Conservation (phyloP, 2,329 filamentous ascomycete genomes). For the Ophiosphaerella korrae region DNA sequence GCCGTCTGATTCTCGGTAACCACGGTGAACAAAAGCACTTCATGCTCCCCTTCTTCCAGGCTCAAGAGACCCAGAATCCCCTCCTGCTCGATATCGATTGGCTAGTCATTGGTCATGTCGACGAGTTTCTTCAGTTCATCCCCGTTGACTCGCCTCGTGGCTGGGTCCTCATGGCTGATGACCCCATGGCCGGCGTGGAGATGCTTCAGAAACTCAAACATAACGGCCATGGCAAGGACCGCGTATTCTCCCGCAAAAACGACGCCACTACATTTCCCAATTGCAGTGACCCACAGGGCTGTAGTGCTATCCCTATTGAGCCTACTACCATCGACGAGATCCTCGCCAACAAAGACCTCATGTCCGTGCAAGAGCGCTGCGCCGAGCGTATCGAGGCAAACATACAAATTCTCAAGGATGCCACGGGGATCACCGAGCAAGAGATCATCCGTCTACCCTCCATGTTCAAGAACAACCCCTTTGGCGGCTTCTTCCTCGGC, state of each 20-base stretch:
- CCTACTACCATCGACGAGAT: not conserved
- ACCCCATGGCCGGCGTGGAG: not conserved
- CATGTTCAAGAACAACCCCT: not conserved
- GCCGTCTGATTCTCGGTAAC: not conserved
- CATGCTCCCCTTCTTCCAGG: not conserved
- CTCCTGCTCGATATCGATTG: not conserved
- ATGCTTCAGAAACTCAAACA: not conserved
- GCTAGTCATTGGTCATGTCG: not conserved
- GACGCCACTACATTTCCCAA: not conserved
- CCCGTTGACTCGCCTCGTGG: not conserved
- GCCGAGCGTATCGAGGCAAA: not conserved
- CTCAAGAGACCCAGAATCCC: not conserved
- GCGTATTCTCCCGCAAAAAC: not conserved
- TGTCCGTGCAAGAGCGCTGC: too few species aligned
- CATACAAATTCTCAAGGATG: not conserved
- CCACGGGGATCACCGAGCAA: not conserved
- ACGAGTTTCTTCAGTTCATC: not conserved
- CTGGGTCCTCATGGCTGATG: not conserved
- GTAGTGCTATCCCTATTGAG: not conserved
- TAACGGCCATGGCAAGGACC: not conserved
- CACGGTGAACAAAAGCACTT: not conserved
- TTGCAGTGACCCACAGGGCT: too few species aligned
- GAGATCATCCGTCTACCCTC: not conserved
- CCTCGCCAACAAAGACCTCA: not conserved
- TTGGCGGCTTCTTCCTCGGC: not conserved